phyloP scores from a whole-genome alignment of 306 rosid genomes.

The Trifolium subterraneum region DNA sequence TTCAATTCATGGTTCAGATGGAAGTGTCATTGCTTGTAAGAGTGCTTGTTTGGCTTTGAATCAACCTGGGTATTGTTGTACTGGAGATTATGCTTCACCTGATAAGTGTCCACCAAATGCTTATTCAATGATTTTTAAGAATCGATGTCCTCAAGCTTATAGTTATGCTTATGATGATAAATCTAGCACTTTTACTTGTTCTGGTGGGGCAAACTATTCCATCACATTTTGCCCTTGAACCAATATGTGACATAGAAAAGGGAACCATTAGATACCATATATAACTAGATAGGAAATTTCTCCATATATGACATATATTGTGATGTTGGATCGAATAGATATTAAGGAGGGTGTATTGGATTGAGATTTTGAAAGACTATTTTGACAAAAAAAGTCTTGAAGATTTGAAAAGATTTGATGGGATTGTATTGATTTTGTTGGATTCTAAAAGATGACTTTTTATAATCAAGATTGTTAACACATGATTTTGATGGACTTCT shows the following conservation, averaged over 20 bases:
- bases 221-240: conserved; percentile 50
- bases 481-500: too few species aligned
- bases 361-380: too few species aligned
- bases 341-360: too few species aligned
- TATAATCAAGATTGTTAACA: too few species aligned
- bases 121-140: conserved; percentile 47
- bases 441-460: too few species aligned
- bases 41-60: conserved; percentile 51
- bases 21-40: conserved; percentile 50
- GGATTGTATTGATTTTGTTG: too few species aligned
- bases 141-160: conserved; percentile 50
- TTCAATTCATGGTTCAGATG: conserved; percentile 39
- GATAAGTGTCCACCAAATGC: conserved; percentile 30
- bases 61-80: conserved; percentile 44
- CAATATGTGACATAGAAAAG: background rate
- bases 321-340: background rate
- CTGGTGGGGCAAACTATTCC: conserved; percentile 38
- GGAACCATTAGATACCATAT: background rate
- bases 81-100: conserved; percentile 31
- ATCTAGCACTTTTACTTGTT: conserved; percentile 51
- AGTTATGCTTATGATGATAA: conserved; percentile 55
- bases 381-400: too few species aligned
- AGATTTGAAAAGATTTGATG: too few species aligned
- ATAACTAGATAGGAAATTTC: background rate
- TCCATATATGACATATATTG: background rate